Evolutionary conservation across 352 stramenopile genomes (phyloP).

Genomic region (Phytophthora sansomeana): DNA sequence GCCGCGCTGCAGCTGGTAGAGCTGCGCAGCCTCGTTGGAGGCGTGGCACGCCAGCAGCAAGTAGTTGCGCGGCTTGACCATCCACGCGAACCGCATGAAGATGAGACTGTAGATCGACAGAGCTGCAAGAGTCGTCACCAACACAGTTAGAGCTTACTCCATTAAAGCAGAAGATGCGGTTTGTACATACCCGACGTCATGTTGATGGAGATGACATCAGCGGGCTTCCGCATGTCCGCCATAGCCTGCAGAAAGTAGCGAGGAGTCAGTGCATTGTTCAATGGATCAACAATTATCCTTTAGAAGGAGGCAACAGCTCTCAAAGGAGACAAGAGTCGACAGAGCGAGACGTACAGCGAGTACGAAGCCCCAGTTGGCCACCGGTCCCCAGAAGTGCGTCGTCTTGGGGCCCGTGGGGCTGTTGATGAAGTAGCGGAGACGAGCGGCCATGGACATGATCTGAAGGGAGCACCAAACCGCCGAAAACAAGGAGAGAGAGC

Average conservation of each 20-base stretch:
- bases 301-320: background rate
- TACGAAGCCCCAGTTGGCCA: conserved; percentile 92
- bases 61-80: conserved; percentile 91
- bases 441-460: conserved; percentile 46
- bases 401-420: conserved; percentile 87
- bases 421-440: conserved; percentile 77
- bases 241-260: conserved; percentile 62
- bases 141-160: conserved; percentile 8
- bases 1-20: conserved; percentile 82
- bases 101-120: conserved; percentile 87
- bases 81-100: conserved; percentile 92
- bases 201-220: conserved; percentile 88
- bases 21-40: conserved; percentile 84
- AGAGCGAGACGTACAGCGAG: conserved; percentile 58
- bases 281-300: background rate
- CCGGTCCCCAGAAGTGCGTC: conserved; percentile 89
- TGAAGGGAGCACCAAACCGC: conserved; percentile 7
- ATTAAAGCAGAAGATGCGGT: conserved; percentile 5
- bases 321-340: background rate
- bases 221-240: conserved; percentile 83
- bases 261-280: conserved; percentile 1
- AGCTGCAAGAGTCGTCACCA: conserved; percentile 38
- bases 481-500: conserved; percentile 4
- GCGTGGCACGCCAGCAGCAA: conserved; percentile 84
- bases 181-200: conserved; percentile 76